A percentile compares a stretch with the other conserved stretches of the same genome.
These are phyloP conservation scores for Aphanomyces stellatus DNA, from an alignment of 352 stramenopile species.

Conservation along the genomic window DNA sequence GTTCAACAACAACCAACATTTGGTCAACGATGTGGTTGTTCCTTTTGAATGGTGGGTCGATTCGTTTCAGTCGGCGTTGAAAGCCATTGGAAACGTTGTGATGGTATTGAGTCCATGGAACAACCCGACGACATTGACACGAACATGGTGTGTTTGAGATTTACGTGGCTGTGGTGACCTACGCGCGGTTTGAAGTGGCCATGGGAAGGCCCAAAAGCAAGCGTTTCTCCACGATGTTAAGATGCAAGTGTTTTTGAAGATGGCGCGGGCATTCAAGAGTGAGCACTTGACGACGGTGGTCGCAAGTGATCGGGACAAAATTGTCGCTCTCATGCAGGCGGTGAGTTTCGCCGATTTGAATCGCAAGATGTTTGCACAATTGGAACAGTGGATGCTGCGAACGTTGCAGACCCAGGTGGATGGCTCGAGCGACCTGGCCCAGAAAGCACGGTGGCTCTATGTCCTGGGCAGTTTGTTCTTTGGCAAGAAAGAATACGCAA, in stretches of 20 bases:
- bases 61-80: neutral
- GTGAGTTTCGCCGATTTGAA: neutral
- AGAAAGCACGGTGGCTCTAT: neutral
- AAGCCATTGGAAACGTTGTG: conserved; percentile 10
- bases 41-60: conserved; percentile 1
- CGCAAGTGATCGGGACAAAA: neutral
- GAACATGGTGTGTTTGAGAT: conserved; percentile 16
- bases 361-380: neutral
- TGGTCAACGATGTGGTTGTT: neutral
- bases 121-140: neutral
- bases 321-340: neutral
- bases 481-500: neutral
- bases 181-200: conserved; percentile 9
- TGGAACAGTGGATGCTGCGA: neutral
- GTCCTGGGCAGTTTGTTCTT: neutral
- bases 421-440: too few relatives aligned
- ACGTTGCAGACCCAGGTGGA: neutral
- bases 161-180: neutral
- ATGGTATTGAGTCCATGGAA: conserved; percentile 13
- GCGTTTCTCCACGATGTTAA: neutral
- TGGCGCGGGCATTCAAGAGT: neutral
- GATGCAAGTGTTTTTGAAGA: neutral
- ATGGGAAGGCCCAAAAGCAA: neutral
- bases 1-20: conserved; percentile 16
- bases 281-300: neutral